A percentile compares a stretch with the other conserved stretches of the same genome.
These are phyloP conservation scores for Colletotrichum aenigma DNA, from an alignment of 2,329 filamentous ascomycete genomes.

Conservation along the genomic window DNA sequence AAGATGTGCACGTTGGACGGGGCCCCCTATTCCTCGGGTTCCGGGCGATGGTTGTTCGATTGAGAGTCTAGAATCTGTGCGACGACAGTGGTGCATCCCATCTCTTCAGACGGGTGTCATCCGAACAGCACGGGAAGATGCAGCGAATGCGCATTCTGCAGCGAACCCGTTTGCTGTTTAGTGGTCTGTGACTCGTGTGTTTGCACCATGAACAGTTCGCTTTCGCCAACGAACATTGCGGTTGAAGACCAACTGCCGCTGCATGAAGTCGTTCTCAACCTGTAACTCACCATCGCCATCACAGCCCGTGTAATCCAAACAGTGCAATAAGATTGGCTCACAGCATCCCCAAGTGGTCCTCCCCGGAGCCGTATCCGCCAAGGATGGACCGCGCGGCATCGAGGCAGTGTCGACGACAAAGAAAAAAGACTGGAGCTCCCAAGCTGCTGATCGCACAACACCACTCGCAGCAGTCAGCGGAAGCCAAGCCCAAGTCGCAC, in stretches of 20 bases:
- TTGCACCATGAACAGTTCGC: background rate
- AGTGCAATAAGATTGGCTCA: background rate
- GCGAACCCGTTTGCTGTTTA: background rate
- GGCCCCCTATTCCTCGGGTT: background rate
- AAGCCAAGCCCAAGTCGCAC: background rate
- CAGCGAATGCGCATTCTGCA: background rate
- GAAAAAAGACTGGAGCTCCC: background rate
- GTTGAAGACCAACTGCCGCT: background rate
- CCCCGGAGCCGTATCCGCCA: background rate
- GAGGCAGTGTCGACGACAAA: background rate
- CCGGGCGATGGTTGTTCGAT: background rate
- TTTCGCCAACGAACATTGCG: background rate
- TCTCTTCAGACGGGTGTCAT: background rate
- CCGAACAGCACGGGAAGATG: background rate
- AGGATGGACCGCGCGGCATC: constrained; percentile 2
- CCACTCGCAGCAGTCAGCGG: background rate
- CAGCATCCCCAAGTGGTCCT: background rate
- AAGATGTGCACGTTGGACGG: background rate
- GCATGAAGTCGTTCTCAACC: background rate
- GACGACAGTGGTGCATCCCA: background rate
- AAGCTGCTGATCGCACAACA: background rate
- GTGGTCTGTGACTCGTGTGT: background rate
- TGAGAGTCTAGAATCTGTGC: background rate
- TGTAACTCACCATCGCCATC: background rate
- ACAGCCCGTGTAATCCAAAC: background rate